Evolutionary conservation across 2,329 filamentous ascomycete species (phyloP).

Genomic region (Verticillium longisporum): DNA sequence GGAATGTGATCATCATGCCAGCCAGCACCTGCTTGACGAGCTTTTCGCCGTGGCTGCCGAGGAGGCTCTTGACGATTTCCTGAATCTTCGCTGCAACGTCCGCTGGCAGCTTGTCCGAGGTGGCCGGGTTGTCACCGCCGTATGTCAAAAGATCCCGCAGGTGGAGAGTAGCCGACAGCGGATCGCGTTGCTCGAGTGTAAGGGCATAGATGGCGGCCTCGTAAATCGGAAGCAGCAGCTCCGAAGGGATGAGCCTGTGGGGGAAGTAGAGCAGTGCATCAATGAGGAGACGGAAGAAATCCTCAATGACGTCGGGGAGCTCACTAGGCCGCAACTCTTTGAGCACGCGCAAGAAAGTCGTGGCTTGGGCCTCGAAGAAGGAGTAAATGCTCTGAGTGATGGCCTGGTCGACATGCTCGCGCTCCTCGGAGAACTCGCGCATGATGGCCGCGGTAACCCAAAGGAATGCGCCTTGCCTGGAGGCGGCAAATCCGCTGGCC

Average conservation of each 20-base stretch:
- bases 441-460: constrained; percentile 96
- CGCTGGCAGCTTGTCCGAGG: constrained; percentile 47
- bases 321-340: constrained; percentile 72
- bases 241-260: constrained; percentile 71
- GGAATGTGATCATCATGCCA: constrained; percentile 99
- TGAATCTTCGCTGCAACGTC: constrained; percentile 63
- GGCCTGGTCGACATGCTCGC: constrained; percentile 73
- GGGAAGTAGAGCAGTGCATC: constrained; percentile 94
- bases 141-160: constrained; percentile 87
- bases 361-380: constrained; percentile 92
- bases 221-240: constrained; percentile 75
- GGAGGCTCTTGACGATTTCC: constrained; percentile 64
- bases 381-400: constrained; percentile 84
- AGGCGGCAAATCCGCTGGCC: constrained; percentile 74
- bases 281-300: constrained; percentile 89
- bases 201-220: constrained; percentile 82
- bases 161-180: constrained; percentile 83
- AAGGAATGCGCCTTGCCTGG: constrained; percentile 92
- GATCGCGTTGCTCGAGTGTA: constrained; percentile 84
- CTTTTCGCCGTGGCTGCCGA: constrained; percentile 63
- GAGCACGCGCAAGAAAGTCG: constrained; percentile 81
- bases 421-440: constrained; percentile 88
- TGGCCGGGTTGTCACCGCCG: constrained; percentile 67
- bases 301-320: constrained; percentile 80
- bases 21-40: constrained; percentile 86